phyloP scores from a whole-genome alignment of 306 rosid species.

The Vicia faba region DNA sequence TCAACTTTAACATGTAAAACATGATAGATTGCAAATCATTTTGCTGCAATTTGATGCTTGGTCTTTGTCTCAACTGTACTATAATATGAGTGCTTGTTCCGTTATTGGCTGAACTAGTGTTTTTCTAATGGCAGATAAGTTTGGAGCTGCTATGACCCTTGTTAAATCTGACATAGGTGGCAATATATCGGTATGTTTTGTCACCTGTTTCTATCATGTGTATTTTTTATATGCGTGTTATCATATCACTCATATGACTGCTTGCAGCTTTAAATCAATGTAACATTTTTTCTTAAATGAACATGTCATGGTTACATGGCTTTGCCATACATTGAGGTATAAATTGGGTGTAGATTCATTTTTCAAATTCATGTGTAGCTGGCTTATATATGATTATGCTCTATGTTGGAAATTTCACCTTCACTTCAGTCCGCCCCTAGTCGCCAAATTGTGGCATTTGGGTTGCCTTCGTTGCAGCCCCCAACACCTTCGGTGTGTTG shows the following conservation, averaged over 20 bases:
- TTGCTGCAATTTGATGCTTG: slow-evolving; percentile 10
- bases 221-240: slow-evolving; percentile 14
- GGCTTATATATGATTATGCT: slow-evolving; percentile 19
- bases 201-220: slow-evolving; percentile 1
- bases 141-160: slow-evolving; percentile 96
- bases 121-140: slow-evolving; percentile 68
- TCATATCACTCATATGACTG: slow-evolving; percentile 10
- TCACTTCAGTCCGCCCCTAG: too few relatives aligned
- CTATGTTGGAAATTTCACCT: not conserved
- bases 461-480: too few relatives aligned
- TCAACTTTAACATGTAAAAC: not conserved
- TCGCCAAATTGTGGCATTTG: too few relatives aligned
- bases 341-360: slow-evolving; percentile 6
- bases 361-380: slow-evolving; percentile 5
- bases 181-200: slow-evolving; percentile 66
- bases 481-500: too few relatives aligned
- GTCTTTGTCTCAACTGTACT: slow-evolving; percentile 15
- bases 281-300: not conserved
- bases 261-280: slow-evolving; percentile 17
- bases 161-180: slow-evolving; percentile 89
- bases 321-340: slow-evolving; percentile 19
- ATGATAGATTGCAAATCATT: slow-evolving; percentile 18
- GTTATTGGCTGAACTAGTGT: slow-evolving; percentile 21
- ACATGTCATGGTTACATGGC: slow-evolving; percentile 3
- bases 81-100: not conserved